These are phyloP conservation scores for Lavandula angustifolia DNA, from an alignment of 257 asterid species.

Conservation along the genomic window DNA sequence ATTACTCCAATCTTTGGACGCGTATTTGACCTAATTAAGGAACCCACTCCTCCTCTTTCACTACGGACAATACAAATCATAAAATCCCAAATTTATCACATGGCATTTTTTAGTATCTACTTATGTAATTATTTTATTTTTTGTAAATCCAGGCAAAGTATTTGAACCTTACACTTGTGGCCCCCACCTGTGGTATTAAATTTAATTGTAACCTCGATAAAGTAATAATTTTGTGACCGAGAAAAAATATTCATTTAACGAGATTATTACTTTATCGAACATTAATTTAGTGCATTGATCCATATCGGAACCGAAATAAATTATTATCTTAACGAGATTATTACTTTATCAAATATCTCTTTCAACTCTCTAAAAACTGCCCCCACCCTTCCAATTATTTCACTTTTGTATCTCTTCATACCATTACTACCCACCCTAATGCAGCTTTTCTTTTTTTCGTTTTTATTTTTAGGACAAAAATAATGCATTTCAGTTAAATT, in stretches of 20 bases:
- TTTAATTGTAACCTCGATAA: too few species aligned
- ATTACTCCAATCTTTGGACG: constrained; percentile 26
- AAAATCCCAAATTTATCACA: too few species aligned
- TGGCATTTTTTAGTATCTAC: too few species aligned
- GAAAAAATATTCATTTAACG: too few species aligned
- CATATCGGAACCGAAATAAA: too few species aligned
- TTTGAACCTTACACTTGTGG: constrained; percentile 11
- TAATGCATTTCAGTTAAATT: neutral
- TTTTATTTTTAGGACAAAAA: neutral
- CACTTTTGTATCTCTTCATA: neutral
- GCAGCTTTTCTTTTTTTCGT: neutral
- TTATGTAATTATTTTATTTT: too few species aligned
- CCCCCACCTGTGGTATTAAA: constrained; percentile 12
- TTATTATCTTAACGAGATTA: too few species aligned
- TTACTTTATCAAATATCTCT: too few species aligned
- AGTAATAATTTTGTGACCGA: too few species aligned
- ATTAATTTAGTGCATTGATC: too few species aligned
- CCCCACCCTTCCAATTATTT: constrained; percentile 32
- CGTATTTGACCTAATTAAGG: constrained; percentile 39
- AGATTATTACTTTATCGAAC: too few species aligned
- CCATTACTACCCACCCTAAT: neutral
- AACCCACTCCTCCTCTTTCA: constrained; percentile 26
- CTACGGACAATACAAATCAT: neutral
- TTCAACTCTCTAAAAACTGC: constrained; percentile 21
- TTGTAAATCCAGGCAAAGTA: neutral